Evolutionary conservation across 345 rosid species (phyloP), one percentile per base, ranked within the genome.

Genomic region (Rhodamnia argentea): DNA sequence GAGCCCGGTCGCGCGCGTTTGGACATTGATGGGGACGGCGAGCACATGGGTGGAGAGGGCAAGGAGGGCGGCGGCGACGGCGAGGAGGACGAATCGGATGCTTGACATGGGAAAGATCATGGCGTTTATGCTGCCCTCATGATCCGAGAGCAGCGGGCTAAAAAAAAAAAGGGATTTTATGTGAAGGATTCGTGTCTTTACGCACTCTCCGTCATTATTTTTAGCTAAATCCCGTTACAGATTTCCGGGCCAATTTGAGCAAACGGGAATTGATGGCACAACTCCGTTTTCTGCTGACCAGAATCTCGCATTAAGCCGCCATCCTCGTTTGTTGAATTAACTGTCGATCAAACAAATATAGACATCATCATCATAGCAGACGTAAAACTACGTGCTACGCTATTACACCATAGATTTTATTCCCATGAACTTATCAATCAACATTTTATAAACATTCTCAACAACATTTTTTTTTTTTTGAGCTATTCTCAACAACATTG

Each of bases 121-220:
- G 54, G 18, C 5, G 74, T 3, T 57, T 13, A 3, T 2, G 82
- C 83, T 53, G 60, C 75, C 56, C 59, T 22, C 82, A 56, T 42
- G 55, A 83, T 26, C 58, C 83, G 82, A 53, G 85, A 83, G 85
- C 85, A 83, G 74, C 74, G 74, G 82, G 50, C 29, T 26, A n/a
- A 42, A 13, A 22, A 37, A 20, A 70, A 64, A 20, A 40, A 40
- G 44, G 76, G 42, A 7, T 13, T 70, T 32, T 20, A 37, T 5
- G 78, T 37, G 78, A 70, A 18, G 44, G 47, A 10, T 27, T 16
- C 40, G 44, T 20, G 3, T 3, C 29, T 16, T 27, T 64, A 32
- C 37, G 16, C 76, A 5, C 7, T 4, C 13, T 18, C 78, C 47
- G 5, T 70, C 78, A 10, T 70, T 70, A 70, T 51, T 47, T 74